Evolutionary conservation across 805 yeast genomes (phyloP), one percentile per base, ranked within the genome.

Genomic region (Komagataella kurtzmanii): DNA sequence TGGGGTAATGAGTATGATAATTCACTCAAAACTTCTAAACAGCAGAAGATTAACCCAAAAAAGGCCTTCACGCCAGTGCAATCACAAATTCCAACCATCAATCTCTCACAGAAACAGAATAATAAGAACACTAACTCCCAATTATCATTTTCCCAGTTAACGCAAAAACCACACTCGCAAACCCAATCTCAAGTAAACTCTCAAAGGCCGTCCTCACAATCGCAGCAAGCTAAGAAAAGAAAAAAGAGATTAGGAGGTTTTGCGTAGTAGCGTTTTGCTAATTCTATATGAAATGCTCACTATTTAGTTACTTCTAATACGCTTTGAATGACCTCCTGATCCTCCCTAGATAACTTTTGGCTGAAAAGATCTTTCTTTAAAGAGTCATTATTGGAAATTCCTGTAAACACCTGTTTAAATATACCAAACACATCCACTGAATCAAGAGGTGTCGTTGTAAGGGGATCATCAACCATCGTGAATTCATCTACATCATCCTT

Each of bases 391-490:
- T 10, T 30, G 6, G 14, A 8, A 30, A 30, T 30, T 58, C 63
- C 60, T 3, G 70, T 54, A 17, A 87, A 65, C 17, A 77, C 74
- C 17, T 77, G 74, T 52, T 81, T 79, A 65, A 89, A 81, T 2
- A 79, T 77, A 14, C 73, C 72, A 65, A 81, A 88, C 3, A 85
- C 82, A 61, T 91, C 85, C 49, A 89, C 67, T 46, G 73, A 70
- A 61, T 91, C 97, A 49, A 93, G 73, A 3, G 95, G 83, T 1
- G 91, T 84, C 56, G 82, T 84, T 23, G 85, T 77, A 61, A 85
- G 71, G 7, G 96, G 81, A 61, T 85, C 96, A 61, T 90, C 97
- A 48, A 82, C 81, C 47, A 86, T 73, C 7, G 85, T 93, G 49
- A 85, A 93, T 50, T 80, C 81, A 7, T 79, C 80, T 56, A 79